Evolutionary conservation across 2,329 filamentous ascomycete genomes (phyloP), one percentile per base, ranked within the genome.

Genomic region (Beauveria sp.): DNA sequence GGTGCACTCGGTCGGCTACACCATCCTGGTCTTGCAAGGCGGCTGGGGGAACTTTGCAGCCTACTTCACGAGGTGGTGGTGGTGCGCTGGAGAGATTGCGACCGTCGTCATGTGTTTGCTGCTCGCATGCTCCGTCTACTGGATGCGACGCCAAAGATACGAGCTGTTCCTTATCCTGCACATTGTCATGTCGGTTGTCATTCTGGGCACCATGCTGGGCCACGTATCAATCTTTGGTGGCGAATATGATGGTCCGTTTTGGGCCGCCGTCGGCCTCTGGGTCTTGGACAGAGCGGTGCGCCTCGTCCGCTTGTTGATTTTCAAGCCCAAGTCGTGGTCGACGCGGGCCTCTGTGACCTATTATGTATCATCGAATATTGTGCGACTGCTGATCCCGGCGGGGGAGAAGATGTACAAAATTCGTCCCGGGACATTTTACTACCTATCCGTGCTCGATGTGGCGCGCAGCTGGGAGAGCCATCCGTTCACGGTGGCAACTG

Each of bases 1-100:
- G 1, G 70, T 86, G 0, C 87, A 90, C 66, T 86, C 85, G 0
- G 62, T 86, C 1, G 79, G 81, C 0, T 90, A 88, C 63, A 79
- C 82, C 0, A 63, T 81, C 1, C 70, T 81, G 26, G 73, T 81
- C 1, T 68, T 74, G 20, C 69, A 72, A 67, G 78, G 76, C 16
- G 74, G 70, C 1, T 75, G 67, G 76, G 66, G 58, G 1, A 69
- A 70, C 18, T 78, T 75, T 58, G 26, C 65, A 0, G 69, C 59
- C 20, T 79, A 73, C 65, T 79, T 74, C 71, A 68, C 68, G 0
- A 70, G 75, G 18, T 74, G 76, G 64, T 84, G 80, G 65, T 84
- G 80, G 73, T 79, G 76, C 68, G 76, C 76, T 3, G 81, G 81
- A 2, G 76, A 78, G 66, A 62, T 81, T 26, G 78, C 78, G 1